A percentile compares a stretch with the other conserved stretches of the same genome.
Evolutionary conservation across 2,329 filamentous ascomycete genomes (phyloP).

Genomic region (Aaosphaeria pasadenensis): DNA sequence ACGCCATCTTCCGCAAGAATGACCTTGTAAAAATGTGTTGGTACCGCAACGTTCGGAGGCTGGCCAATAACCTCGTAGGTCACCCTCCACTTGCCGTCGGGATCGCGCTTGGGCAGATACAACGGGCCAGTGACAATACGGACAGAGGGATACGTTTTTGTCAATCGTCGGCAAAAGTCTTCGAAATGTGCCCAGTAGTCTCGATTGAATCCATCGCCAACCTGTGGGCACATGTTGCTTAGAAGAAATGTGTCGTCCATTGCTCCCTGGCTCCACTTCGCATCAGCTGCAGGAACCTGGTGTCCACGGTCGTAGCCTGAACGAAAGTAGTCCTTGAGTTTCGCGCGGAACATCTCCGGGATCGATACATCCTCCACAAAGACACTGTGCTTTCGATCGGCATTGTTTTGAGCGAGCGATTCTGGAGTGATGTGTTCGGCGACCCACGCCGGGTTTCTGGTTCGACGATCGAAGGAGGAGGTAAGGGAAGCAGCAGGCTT

Average conservation of each 20-base stretch:
- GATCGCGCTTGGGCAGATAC: slow-evolving; percentile 83
- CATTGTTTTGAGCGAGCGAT: slow-evolving; percentile 71
- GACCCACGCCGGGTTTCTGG: slow-evolving; percentile 88
- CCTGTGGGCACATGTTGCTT: slow-evolving; percentile 97
- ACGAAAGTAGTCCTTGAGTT: slow-evolving; percentile 90
- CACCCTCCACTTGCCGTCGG: slow-evolving; percentile 93
- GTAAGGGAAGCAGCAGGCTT: slow-evolving; percentile 73
- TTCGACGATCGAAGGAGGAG: slow-evolving; percentile 86
- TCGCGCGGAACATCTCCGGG: slow-evolving; percentile 83
- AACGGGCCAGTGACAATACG: slow-evolving; percentile 90
- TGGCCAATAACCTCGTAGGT: slow-evolving; percentile 93
- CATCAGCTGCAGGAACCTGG: slow-evolving; percentile 94
- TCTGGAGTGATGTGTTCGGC: slow-evolving; percentile 91
- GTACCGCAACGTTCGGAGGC: slow-evolving; percentile 91
- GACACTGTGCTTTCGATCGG: slow-evolving; percentile 76
- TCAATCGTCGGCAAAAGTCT: slow-evolving; percentile 88
- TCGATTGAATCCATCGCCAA: slow-evolving; percentile 96
- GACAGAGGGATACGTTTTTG: slow-evolving; percentile 77
- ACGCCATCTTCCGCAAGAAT: slow-evolving; percentile 88
- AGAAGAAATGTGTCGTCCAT: slow-evolving; percentile 96
- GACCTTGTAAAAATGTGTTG: slow-evolving; percentile 99
- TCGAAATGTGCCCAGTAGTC: slow-evolving; percentile 99
- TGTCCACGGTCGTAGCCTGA: slow-evolving; percentile 95
- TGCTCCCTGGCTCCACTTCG: slow-evolving; percentile 88
- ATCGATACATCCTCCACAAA: slow-evolving; percentile 81